A percentile compares a stretch with the other conserved stretches of the same genome.
Conservation (phyloP, 2,329 filamentous ascomycete genomes). For the Monosporascus cannonballus region DNA sequence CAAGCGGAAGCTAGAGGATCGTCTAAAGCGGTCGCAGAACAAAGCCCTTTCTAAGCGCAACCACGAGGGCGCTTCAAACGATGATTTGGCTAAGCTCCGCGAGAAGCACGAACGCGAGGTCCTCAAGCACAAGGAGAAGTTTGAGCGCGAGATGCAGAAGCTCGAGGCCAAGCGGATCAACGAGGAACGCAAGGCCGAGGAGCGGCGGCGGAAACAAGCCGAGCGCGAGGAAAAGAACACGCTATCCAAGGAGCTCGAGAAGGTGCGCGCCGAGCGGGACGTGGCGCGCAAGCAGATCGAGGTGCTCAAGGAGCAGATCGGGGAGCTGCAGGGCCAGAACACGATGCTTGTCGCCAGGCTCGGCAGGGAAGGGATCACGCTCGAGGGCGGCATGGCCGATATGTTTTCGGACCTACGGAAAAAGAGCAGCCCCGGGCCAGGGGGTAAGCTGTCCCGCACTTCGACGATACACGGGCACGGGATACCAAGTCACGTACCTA, state of each 20-base stretch:
- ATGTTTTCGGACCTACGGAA: background rate
- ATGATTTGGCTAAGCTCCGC: conserved; percentile 46
- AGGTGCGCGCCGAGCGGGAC: conserved; percentile 43
- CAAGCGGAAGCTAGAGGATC: conserved; percentile 38
- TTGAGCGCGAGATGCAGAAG: conserved; percentile 57
- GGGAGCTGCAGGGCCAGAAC: conserved; percentile 54
- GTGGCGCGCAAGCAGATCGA: conserved; percentile 47
- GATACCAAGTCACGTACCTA: background rate
- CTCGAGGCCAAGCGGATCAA: conserved; percentile 57
- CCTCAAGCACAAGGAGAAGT: conserved; percentile 61
- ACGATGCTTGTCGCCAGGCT: conserved; percentile 50
- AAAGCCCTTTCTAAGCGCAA: conserved; percentile 24
- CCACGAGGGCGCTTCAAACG: conserved; percentile 38
- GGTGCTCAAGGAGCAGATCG: conserved; percentile 47
- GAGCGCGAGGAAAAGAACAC: conserved; percentile 49
- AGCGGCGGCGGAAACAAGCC: conserved; percentile 40
- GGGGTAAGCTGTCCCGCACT: background rate
- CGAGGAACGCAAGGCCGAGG: conserved; percentile 55
- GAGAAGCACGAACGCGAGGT: conserved; percentile 59
- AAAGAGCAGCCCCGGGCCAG: background rate
- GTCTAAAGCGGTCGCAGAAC: conserved; percentile 21
- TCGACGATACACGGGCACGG: background rate
- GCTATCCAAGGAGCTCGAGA: conserved; percentile 47
- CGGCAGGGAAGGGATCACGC: conserved; percentile 34
- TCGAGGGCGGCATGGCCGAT: conserved; percentile 1